Conservation (phyloP, 768 basidiomycete species). For the Xerocomellus chrysenteron region DNA sequence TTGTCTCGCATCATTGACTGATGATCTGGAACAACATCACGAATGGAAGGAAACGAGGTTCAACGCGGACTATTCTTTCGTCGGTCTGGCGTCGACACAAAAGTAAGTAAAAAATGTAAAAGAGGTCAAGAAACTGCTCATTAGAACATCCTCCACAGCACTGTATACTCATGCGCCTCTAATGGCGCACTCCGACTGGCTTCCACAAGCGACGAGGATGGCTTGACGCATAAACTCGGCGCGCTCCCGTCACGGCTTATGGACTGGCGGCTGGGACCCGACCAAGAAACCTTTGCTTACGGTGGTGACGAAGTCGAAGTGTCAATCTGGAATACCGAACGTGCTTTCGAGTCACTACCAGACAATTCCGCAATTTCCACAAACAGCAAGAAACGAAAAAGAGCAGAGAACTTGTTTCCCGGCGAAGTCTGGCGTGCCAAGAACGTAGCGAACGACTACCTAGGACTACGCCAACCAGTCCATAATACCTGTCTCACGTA, state of each 20-base stretch:
- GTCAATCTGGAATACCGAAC: conserved; percentile 75
- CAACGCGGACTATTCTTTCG: conserved; percentile 50
- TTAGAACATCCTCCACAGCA: conserved; percentile 17
- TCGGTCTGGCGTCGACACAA: conserved; percentile 55
- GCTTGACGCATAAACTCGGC: conserved; percentile 30
- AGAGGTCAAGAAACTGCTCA: conserved; percentile 1
- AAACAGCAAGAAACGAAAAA: conserved; percentile 50
- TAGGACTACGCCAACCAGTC: conserved; percentile 76
- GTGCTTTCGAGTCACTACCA: conserved; percentile 41
- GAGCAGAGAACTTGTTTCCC: conserved; percentile 56
- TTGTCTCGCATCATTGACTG: conserved; percentile 42
- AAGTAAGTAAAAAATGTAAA: conserved; percentile 40
- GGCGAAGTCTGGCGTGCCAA: conserved; percentile 85
- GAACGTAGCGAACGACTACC: conserved; percentile 77
- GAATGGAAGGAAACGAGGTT: conserved; percentile 69
- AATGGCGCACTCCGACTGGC: conserved; percentile 68
- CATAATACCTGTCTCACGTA: conserved; percentile 70
- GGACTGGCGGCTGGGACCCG: conserved; percentile 60
- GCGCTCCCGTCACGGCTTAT: conserved; percentile 67
- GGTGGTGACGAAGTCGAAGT: conserved; percentile 86
- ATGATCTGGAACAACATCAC: conserved; percentile 37
- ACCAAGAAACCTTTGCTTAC: conserved; percentile 64
- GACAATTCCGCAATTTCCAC: conserved; percentile 16
- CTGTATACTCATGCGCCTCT: conserved; percentile 68
- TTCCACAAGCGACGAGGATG: conserved; percentile 27